Conservation (phyloP, 257 asterid species). For the Nicotiana otophora region DNA sequence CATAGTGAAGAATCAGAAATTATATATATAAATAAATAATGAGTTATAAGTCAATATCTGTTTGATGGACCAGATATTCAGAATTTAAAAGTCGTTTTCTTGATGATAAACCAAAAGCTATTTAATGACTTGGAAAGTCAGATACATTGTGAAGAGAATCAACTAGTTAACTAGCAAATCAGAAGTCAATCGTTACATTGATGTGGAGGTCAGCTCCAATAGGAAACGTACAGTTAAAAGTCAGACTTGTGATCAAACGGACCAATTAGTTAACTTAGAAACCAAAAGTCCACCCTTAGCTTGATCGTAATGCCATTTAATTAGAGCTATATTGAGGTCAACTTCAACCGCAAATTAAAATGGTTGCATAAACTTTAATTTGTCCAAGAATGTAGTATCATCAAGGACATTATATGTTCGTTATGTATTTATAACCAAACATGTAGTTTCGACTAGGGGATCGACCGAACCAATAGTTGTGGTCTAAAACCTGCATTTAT, state of each 20-base stretch:
- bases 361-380: not conserved
- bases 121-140: not conserved
- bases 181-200: not conserved
- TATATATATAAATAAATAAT: not conserved
- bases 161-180: not conserved
- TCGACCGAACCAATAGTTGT: too few relatives aligned
- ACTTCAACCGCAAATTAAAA: too few relatives aligned
- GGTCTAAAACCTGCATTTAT: too few relatives aligned
- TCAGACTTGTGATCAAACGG: not conserved
- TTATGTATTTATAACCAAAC: not conserved
- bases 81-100: not conserved
- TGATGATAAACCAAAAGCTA: not conserved
- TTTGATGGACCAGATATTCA: too few relatives aligned
- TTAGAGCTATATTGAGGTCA: too few relatives aligned
- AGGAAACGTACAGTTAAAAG: not conserved
- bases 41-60: not conserved
- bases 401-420: not conserved
- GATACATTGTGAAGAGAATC: not conserved
- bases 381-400: not conserved
- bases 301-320: not conserved
- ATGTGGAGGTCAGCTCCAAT: not conserved
- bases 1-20: not conserved
- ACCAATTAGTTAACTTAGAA: not conserved
- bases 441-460: too few relatives aligned
- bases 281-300: not conserved